phyloP scores from a whole-genome alignment of 139 green algal genomes.

The Zygnema cylindricum region DNA sequence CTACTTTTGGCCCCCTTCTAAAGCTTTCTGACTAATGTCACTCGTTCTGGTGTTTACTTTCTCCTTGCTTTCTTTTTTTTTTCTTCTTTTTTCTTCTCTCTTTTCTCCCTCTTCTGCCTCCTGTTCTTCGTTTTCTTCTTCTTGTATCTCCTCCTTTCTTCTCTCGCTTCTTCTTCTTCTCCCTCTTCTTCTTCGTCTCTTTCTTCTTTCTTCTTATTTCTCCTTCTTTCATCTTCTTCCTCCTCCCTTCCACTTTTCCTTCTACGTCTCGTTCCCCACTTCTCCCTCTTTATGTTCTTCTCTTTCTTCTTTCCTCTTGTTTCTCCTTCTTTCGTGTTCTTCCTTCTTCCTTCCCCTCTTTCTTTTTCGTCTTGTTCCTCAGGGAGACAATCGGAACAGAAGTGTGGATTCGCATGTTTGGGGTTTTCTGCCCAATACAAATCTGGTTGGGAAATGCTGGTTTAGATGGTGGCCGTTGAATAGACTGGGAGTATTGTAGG shows the following conservation, averaged over 20 bases:
- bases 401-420: constrained; percentile 34
- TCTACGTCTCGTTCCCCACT: background rate
- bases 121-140: background rate
- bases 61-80: no score
- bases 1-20: no score
- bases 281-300: background rate
- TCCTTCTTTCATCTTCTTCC: background rate
- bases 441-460: background rate
- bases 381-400: constrained; percentile 36
- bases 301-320: background rate
- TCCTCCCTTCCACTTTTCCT: background rate
- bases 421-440: background rate
- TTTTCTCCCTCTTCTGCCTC: background rate
- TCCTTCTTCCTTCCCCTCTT: background rate
- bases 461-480: background rate
- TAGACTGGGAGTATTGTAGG: no score
- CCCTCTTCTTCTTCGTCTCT: constrained; percentile 8
- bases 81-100: no score
- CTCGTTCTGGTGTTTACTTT: no score
- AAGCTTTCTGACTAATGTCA: no score
- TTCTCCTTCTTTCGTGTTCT: background rate
- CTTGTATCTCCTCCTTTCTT: background rate
- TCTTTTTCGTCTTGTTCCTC: background rate
- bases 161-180: background rate
- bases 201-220: background rate